Evolutionary conservation across 2,329 filamentous ascomycete species (phyloP).

Genomic region (Didymella pinodella): DNA sequence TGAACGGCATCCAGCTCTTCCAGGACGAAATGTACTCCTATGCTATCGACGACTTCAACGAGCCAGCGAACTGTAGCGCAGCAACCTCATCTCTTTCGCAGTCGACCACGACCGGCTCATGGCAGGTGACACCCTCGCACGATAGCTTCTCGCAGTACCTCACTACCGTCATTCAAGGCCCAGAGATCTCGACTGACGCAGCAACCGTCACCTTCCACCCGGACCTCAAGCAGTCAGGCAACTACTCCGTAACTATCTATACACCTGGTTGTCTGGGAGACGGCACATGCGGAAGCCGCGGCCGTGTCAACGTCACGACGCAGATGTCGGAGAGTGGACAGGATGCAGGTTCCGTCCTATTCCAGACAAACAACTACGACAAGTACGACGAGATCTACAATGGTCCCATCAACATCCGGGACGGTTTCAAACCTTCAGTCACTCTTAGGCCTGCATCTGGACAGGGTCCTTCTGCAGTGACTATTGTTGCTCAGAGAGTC

Average conservation of each 20-base stretch:
- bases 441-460: constrained; percentile 75
- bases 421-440: constrained; percentile 79
- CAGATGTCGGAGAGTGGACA: constrained; percentile 62
- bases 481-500: constrained; percentile 88
- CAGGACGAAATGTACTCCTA: constrained; percentile 85
- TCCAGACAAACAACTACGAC: constrained; percentile 93
- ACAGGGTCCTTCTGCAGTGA: constrained; percentile 65
- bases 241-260: constrained; percentile 90
- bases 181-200: constrained; percentile 63
- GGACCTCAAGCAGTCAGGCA: constrained; percentile 85
- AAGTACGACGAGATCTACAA: constrained; percentile 95
- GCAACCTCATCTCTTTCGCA: constrained; percentile 63
- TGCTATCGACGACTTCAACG: constrained; percentile 86
- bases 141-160: constrained; percentile 80
- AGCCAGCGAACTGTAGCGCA: constrained; percentile 77
- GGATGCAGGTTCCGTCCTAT: constrained; percentile 70
- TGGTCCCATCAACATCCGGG: constrained; percentile 80
- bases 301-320: constrained; percentile 82
- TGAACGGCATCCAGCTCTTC: constrained; percentile 86
- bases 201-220: constrained; percentile 81
- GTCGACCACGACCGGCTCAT: constrained; percentile 75
- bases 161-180: constrained; percentile 67
- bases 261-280: constrained; percentile 91
- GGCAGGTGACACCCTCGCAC: constrained; percentile 72
- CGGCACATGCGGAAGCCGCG: constrained; percentile 76